Percentiles rank a stretch among this genome's conserved stretches.
Conservation (phyloP, 2,329 filamentous ascomycete genomes). For the Aspergillus sp. region DNA sequence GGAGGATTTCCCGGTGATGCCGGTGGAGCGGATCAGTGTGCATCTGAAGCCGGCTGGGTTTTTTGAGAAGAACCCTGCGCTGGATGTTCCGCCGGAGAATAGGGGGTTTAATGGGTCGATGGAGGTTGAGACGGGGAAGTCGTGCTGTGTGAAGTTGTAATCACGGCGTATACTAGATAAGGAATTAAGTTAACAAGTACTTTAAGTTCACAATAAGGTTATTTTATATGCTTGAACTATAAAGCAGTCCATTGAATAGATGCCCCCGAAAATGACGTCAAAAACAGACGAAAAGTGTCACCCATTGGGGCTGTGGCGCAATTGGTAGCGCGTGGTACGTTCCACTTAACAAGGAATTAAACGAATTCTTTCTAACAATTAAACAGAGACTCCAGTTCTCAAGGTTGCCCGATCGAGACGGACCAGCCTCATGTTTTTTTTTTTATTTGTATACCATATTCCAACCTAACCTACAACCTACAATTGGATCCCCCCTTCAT, state of each 20-base stretch:
- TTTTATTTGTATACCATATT: neutral
- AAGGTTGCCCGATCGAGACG: neutral
- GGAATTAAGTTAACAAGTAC: too few species aligned
- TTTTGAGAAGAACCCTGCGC: slow-evolving; percentile 12
- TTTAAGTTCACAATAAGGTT: too few species aligned
- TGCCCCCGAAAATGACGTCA: neutral
- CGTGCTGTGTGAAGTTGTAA: too few species aligned
- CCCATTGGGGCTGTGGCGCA: neutral
- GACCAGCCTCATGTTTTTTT: neutral
- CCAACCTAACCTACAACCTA: neutral
- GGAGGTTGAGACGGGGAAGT: neutral
- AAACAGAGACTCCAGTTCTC: neutral
- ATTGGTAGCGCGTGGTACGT: neutral
- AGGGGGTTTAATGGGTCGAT: neutral
- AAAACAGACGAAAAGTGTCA: neutral
- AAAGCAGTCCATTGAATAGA: too few species aligned
- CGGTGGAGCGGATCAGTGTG: slow-evolving; percentile 23
- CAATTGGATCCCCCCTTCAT: neutral
- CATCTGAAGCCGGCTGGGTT: slow-evolving; percentile 13
- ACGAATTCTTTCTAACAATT: neutral
- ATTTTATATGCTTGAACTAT: too few species aligned
- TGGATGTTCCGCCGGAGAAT: slow-evolving; percentile 9
- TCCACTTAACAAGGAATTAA: neutral
- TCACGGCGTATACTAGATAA: too few species aligned
- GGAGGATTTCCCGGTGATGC: slow-evolving; percentile 44